Base-by-base conservation (phyloP, 2,329 filamentous ascomycete species). In the Boeremia exigua region DNA sequence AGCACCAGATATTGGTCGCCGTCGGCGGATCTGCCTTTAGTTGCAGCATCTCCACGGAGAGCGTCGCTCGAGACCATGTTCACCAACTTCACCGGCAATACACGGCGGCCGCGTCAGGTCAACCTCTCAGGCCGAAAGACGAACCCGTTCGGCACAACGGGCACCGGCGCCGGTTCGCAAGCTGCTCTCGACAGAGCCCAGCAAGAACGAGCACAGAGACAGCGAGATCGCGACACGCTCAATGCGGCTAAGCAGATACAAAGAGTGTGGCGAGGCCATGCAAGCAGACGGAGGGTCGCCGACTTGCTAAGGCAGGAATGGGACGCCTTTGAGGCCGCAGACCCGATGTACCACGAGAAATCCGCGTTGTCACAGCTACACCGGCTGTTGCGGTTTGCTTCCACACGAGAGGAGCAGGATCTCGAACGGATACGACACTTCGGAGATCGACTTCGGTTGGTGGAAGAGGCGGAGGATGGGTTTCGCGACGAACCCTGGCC, bases 31-130 rank as follows among this genome's bases (percentile, higher is more conserved):
- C 4, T 11, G 12, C 29, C 17, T 25, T 9, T 14, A 6, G 27
- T 25, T 30, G 39, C n/a, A 33, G 10, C 32, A 44, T 10, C 38
- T 8, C 36, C 40, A 39, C 23, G 23, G 11, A 33, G 14, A 10
- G 19, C 33, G 6, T 19, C 33, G 15, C n/a, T 37, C 19, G 19
- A 49, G 11, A 62, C 62, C 62, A 97, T 97, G 94, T 96, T 95
- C 79, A 88, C 90, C 59, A 92, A 90, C 49, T 99, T 99, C 79
- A 95, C 91, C 23, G 95, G 95, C 66, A 91, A 80, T 77, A 91
- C 92, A 67, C 88, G 91, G 70, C 90, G 91, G 64, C 88, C 89
- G 59, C 88, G 95, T 63, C 93, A 97, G 75, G 92, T 98, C 73
- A 97, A 98, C 77, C 88, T 99, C 59, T 95, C 92, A 63, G 95